Conservation (phyloP, 208 protist species). For the Histomonas meleagridis region DNA sequence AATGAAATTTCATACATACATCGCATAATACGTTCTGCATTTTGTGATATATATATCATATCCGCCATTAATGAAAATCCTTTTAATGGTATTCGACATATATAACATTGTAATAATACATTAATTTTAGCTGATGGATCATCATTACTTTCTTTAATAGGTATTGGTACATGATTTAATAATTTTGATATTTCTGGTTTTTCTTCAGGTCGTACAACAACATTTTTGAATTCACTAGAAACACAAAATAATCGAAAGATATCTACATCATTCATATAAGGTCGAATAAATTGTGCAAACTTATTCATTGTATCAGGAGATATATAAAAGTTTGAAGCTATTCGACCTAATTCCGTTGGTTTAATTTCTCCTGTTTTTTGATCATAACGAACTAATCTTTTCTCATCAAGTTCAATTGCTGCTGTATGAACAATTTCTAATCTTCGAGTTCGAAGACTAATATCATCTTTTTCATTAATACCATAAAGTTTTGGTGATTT, state of each 20-base stretch:
- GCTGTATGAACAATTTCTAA: conserved; percentile 81
- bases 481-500: conserved; percentile 80
- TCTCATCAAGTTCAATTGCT: conserved; percentile 67
- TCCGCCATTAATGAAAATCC: conserved; percentile 91
- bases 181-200: conserved; percentile 83
- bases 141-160: conserved; percentile 82
- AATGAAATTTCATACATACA: conserved; percentile 84
- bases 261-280: conserved; percentile 84
- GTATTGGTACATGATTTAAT: conserved; percentile 83
- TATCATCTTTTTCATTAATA: conserved; percentile 48
- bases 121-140: conserved; percentile 86
- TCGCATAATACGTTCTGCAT: conserved; percentile 57
- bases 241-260: conserved; percentile 68
- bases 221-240: conserved; percentile 88
- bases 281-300: conserved; percentile 80
- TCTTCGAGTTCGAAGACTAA: conserved; percentile 50
- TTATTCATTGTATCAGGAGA: conserved; percentile 74
- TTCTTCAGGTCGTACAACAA: conserved; percentile 89
- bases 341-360: conserved; percentile 82
- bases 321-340: conserved; percentile 95
- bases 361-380: conserved; percentile 64
- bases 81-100: conserved; percentile 81
- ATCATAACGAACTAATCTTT: conserved; percentile 70
- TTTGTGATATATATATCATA: conserved; percentile 97
- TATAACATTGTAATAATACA: conserved; percentile 94